Evolutionary conservation across 2,329 filamentous ascomycete genomes (phyloP).

Genomic region (Cladosporium sp.): DNA sequence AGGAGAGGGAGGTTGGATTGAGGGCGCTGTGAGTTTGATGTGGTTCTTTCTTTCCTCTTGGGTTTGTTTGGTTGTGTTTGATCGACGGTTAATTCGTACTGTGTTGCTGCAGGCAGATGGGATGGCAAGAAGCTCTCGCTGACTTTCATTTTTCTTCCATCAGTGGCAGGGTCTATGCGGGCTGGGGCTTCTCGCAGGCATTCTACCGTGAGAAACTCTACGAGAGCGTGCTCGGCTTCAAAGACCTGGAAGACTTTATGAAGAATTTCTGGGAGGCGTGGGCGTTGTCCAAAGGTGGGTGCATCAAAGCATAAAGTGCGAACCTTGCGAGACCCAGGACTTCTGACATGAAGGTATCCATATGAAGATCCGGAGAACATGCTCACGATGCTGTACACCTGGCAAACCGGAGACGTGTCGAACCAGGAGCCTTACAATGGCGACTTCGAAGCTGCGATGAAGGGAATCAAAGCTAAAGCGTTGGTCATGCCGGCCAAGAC

Average conservation of each 20-base stretch:
- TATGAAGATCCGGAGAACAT: constrained; percentile 66
- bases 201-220: constrained; percentile 73
- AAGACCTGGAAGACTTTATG: constrained; percentile 70
- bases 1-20: constrained; percentile 54
- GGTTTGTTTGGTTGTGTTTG: too few species aligned
- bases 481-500: constrained; percentile 69
- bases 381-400: constrained; percentile 70
- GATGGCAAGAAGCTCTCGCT: too few species aligned
- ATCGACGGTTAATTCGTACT: too few species aligned
- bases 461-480: constrained; percentile 66
- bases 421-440: constrained; percentile 63
- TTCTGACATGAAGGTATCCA: not conserved
- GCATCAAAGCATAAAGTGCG: not conserved
- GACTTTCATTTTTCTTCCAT: not conserved
- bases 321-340: not conserved
- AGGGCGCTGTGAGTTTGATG: constrained; percentile 60
- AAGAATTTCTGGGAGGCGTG: constrained; percentile 71
- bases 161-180: not conserved
- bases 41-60: too few species aligned
- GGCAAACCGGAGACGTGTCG: constrained; percentile 71
- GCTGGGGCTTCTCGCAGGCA: constrained; percentile 67
- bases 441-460: constrained; percentile 51
- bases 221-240: constrained; percentile 60
- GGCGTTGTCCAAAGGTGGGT: constrained; percentile 61
- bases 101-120: too few species aligned